Conservation (phyloP, 441 rosid species). For the Raphanus hybrid region DNA sequence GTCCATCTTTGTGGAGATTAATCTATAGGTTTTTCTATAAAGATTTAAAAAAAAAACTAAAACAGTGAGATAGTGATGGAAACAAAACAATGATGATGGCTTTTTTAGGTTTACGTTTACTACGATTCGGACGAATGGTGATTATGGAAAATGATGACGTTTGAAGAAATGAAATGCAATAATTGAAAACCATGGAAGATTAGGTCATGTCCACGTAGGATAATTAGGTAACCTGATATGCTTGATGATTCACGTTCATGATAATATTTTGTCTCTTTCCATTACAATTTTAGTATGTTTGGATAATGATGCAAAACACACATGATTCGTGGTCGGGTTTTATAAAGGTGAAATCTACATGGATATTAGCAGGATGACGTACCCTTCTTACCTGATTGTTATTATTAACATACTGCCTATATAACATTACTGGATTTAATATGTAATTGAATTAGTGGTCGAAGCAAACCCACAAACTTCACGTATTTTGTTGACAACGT, state of each 20-base stretch:
- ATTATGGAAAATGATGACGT: slow-evolving; percentile 22
- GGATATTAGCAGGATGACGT: slow-evolving; percentile 15
- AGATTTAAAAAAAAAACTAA: no score
- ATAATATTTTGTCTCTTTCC: slow-evolving; percentile 23
- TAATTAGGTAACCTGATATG: slow-evolving; percentile 33
- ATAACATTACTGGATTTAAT: background rate
- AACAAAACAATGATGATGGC: background rate
- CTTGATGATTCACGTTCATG: slow-evolving; percentile 33
- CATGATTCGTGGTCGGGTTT: background rate
- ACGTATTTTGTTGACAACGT: background rate
- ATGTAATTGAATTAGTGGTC: background rate
- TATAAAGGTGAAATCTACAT: background rate
- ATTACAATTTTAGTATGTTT: slow-evolving; percentile 11
- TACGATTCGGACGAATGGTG: background rate
- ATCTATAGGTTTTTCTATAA: no score
- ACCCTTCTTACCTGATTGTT: slow-evolving; percentile 11
- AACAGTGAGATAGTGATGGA: background rate
- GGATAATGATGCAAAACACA: slow-evolving; percentile 30
- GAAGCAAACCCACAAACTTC: background rate
- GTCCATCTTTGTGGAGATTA: no score
- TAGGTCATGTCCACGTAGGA: slow-evolving; percentile 35
- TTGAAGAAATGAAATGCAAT: slow-evolving; percentile 18
- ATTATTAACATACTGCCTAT: background rate
- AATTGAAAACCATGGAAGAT: slow-evolving; percentile 23
- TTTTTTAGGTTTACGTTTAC: slow-evolving; percentile 11